Base-by-base conservation (phyloP, 73 alveolate species). In the Stentor coeruleus region DNA sequence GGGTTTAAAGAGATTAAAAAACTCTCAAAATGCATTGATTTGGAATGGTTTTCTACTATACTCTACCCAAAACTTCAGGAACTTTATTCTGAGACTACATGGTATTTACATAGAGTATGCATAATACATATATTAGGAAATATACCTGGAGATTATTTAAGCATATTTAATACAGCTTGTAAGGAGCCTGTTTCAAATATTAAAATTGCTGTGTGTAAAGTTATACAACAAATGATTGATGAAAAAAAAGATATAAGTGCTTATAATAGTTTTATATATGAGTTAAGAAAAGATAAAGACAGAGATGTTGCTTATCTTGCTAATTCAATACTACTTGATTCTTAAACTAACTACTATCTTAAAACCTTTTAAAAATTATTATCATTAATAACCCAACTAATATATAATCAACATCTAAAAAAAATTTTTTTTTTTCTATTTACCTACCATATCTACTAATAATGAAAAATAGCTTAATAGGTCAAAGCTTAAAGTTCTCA, bases 221-320 rank as follows among this genome's bases (percentile, higher is more conserved):
- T 26, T 49, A 49, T 49, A 11, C 6, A 20, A 49, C 6, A 11
- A 11, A 49, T 49, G 66, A 20, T 20, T 11, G 37, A 74, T 74
- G 60, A 88, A 74, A 91, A 82, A 80, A 88, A 89, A n/a, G 98
- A 93, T 66, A 85, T 91, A 55, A 38, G 86, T 41, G 49, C 36
- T 37, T 59, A 74, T 59, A 36, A 33, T 35, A 74, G 87, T 66
- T 57, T 82, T 36, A 37, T 87, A 39, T 28, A 83, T 33, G 95
- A 87, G 37, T 41, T 92, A 76, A 30, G 85, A 15, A 82, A 82
- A 31, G 98, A 94, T 74, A 59, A 91, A 3, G 98, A 94, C 82
- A 86, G 87, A 80, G 98, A 94, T 83, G 98, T 94, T 35, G 88
- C 83, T 38, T 92, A 89, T 82, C 92, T 73, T 74, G 97, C 98